Conservation (phyloP, 805 yeast genomes). For the Tetrapisispora namnaoensis region DNA sequence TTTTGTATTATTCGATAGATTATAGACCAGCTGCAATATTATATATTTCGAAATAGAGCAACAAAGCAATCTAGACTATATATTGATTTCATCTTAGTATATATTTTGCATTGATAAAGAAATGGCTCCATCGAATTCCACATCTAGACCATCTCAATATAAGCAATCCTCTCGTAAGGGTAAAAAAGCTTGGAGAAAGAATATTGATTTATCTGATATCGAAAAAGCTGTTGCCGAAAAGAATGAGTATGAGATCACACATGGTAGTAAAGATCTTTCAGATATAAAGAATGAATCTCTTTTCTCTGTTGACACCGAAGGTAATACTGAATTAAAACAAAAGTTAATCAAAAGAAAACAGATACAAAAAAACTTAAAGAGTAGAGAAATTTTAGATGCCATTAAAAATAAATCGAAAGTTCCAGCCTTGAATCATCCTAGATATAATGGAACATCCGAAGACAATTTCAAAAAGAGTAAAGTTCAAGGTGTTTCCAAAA, state of each 20-base stretch:
- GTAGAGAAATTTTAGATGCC: constrained; percentile 62
- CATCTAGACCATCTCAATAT: constrained; percentile 44
- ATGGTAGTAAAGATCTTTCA: constrained; percentile 24
- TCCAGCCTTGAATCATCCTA: constrained; percentile 43
- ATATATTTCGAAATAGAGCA: background rate
- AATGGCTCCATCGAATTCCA: constrained; percentile 14
- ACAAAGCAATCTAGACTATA: background rate
- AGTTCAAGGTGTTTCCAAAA: constrained; percentile 54
- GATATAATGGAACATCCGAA: constrained; percentile 30
- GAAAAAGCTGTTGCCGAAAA: constrained; percentile 59
- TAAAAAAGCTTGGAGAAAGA: constrained; percentile 92
- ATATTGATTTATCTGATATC: constrained; percentile 77
- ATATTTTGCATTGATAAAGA: background rate
- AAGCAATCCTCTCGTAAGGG: constrained; percentile 83
- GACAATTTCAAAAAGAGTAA: constrained; percentile 21
- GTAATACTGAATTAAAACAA: constrained; percentile 38
- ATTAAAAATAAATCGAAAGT: constrained; percentile 53
- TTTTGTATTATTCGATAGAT: too few species aligned
- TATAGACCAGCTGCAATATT: too few species aligned
- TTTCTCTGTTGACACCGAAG: constrained; percentile 54
- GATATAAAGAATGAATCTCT: constrained; percentile 20
- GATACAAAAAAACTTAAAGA: constrained; percentile 40
- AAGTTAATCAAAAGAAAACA: constrained; percentile 33
- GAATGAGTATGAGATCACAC: constrained; percentile 44
- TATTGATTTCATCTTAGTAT: background rate